phyloP scores from a whole-genome alignment of 2,329 filamentous ascomycete genomes.

The Arthroderma sp. region DNA sequence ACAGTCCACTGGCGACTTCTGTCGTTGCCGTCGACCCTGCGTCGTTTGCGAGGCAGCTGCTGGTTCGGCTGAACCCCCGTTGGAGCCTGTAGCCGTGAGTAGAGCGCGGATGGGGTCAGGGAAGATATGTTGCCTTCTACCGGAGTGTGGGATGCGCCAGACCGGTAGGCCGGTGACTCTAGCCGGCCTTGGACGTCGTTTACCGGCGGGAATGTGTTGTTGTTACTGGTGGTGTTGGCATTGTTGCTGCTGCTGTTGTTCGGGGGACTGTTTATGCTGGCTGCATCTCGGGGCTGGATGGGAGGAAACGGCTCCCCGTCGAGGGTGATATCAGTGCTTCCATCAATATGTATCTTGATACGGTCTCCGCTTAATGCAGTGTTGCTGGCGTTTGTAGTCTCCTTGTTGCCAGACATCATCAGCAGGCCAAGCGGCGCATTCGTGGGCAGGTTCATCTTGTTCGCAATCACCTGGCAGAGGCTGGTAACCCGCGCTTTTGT shows the following conservation, averaged over 20 bases:
- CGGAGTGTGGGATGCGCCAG: neutral
- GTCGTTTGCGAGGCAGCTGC: constrained; percentile 25
- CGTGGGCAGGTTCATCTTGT: constrained; percentile 59
- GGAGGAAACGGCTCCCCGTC: constrained; percentile 24
- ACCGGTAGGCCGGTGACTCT: neutral
- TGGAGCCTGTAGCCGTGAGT: constrained; percentile 1
- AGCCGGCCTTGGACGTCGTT: neutral
- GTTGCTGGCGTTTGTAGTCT: constrained; percentile 53
- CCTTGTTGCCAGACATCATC: constrained; percentile 52
- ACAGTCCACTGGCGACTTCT: constrained; percentile 47
- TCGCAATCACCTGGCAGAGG: constrained; percentile 68
- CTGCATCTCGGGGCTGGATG: neutral
- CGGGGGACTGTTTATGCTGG: too few species aligned
- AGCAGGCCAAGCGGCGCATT: constrained; percentile 51
- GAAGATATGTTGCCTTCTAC: neutral
- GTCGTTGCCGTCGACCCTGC: constrained; percentile 37
- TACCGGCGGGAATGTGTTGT: neutral
- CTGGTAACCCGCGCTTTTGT: constrained; percentile 58
- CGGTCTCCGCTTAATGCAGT: constrained; percentile 51
- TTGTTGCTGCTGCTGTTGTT: neutral
- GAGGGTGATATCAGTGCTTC: constrained; percentile 33
- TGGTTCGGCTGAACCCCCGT: constrained; percentile 7
- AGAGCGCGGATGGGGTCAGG: neutral
- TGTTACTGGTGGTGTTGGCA: neutral
- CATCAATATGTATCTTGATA: constrained; percentile 52